Evolutionary conservation across 2,329 filamentous ascomycete species (phyloP).

Genomic region (Colletotrichum australisinense): DNA sequence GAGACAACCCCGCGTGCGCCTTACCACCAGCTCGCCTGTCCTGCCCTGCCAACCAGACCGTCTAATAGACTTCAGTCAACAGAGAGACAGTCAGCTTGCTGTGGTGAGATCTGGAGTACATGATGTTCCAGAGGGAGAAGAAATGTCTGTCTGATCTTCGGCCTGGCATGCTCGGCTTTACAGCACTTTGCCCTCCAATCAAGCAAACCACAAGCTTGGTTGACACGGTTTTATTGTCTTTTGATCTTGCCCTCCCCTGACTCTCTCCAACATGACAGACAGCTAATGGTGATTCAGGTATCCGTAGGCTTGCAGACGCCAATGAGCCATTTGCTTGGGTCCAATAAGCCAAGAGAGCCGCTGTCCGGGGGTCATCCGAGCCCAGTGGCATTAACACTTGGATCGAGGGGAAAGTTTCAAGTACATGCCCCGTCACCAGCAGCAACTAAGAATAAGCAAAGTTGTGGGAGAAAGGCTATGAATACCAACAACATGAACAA

Average conservation of each 20-base stretch:
- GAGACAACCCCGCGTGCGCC: conserved; percentile 8
- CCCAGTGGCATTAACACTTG: background rate
- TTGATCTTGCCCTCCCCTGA: background rate
- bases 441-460: conserved; percentile 17
- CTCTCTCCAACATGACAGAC: background rate
- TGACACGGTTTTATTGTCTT: conserved; percentile 2
- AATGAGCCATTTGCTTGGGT: conserved; percentile 22
- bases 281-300: conserved; percentile 12
- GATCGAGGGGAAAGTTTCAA: background rate
- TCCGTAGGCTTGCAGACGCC: background rate
- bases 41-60: background rate
- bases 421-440: background rate
- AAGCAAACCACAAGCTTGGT: conserved; percentile 11
- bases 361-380: background rate
- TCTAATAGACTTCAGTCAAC: background rate
- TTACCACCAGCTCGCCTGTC: background rate
- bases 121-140: conserved; percentile 12
- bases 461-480: background rate
- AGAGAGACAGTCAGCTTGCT: background rate
- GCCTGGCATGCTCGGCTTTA: background rate
- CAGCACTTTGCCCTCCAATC: conserved; percentile 13
- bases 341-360: conserved; percentile 7
- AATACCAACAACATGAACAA: background rate
- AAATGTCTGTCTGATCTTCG: conserved; percentile 12
- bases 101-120: background rate